Conservation (phyloP, 2,329 filamentous ascomycete genomes). For the Alternaria angustiovoidea region DNA sequence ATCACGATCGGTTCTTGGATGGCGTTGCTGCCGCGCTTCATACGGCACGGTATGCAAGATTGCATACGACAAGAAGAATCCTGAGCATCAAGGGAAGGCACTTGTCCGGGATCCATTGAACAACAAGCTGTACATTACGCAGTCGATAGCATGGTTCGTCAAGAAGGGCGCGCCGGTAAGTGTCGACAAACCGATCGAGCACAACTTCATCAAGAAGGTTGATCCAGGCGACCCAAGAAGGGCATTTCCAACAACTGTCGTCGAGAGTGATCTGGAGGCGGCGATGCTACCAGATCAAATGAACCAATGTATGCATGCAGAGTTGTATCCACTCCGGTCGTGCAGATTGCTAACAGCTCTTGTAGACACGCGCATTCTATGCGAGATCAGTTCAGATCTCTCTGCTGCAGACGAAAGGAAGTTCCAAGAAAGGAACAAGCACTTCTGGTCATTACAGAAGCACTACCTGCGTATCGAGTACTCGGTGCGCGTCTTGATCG, state of each 20-base stretch:
- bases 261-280: constrained; percentile 39
- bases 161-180: constrained; percentile 45
- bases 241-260: constrained; percentile 44
- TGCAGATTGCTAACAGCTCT: background rate
- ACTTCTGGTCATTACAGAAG: constrained; percentile 47
- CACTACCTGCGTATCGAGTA: constrained; percentile 49
- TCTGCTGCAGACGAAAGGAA: constrained; percentile 40
- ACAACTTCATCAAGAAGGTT: constrained; percentile 46
- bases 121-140: constrained; percentile 46
- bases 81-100: constrained; percentile 37
- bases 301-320: constrained; percentile 29
- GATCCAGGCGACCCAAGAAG: constrained; percentile 42
- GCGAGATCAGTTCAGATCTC: constrained; percentile 48
- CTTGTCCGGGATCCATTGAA: constrained; percentile 42
- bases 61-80: constrained; percentile 46
- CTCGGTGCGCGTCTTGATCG: constrained; percentile 49
- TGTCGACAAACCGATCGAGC: constrained; percentile 44
- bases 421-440: constrained; percentile 48
- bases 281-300: constrained; percentile 39
- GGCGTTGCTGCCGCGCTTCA: constrained; percentile 49
- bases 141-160: constrained; percentile 51
- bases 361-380: constrained; percentile 44
- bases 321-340: background rate
- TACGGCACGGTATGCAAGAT: constrained; percentile 52
- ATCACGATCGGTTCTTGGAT: constrained; percentile 54